phyloP scores from a whole-genome alignment of 352 stramenopile genomes.

The Phytopythium oedochilum region DNA sequence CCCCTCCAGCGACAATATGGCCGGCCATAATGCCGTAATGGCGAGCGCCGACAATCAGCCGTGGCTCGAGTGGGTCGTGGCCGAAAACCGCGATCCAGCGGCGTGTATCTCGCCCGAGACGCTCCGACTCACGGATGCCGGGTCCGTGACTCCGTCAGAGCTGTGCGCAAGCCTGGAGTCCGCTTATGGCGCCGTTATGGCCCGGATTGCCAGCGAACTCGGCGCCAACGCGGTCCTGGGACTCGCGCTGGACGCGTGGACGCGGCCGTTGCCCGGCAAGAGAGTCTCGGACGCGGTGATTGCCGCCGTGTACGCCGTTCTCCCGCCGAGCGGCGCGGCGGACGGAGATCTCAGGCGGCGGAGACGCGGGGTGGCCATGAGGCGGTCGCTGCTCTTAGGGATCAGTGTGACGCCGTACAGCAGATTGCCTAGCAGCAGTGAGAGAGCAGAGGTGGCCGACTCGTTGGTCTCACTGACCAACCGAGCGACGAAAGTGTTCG shows the following conservation, averaged over 20 bases:
- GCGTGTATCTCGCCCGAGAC: background rate
- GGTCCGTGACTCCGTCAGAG: background rate
- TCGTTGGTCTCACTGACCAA: background rate
- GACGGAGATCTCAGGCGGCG: background rate
- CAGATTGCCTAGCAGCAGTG: background rate
- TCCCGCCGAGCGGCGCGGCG: background rate
- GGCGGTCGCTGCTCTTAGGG: background rate
- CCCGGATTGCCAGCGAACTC: background rate
- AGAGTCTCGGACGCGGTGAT: background rate
- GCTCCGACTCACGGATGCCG: background rate
- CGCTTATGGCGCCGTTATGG: background rate
- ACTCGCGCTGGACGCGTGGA: background rate
- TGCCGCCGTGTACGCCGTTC: background rate
- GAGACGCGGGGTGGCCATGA: background rate
- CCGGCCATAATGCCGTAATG: background rate
- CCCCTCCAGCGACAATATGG: background rate
- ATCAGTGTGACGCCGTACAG: background rate
- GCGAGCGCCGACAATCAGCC: background rate
- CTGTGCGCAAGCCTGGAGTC: background rate
- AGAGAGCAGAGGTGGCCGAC: background rate
- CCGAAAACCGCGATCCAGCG: background rate
- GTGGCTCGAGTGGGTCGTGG: background rate
- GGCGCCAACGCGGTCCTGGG: background rate
- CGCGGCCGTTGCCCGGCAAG: background rate
- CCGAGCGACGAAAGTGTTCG: background rate